Conservation (phyloP, 495 filamentous ascomycete genomes). For the Schizothecium vesticola region DNA sequence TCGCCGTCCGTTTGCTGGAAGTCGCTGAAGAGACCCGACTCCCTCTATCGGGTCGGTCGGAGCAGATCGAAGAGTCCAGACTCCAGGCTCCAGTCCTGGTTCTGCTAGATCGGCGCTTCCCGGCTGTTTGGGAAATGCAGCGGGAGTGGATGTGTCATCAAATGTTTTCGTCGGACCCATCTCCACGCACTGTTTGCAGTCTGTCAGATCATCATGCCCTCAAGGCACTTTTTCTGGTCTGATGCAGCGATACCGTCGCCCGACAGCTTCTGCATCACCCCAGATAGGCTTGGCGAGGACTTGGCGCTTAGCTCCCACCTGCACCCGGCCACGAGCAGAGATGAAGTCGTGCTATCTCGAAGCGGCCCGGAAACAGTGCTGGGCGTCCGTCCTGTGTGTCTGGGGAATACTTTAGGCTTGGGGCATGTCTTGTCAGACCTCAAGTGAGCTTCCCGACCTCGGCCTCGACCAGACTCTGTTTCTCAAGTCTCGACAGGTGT, state of each 20-base stretch:
- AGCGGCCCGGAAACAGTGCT: background rate
- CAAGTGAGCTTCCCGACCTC: background rate
- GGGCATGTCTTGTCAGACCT: background rate
- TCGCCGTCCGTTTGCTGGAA: background rate
- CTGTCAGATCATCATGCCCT: background rate
- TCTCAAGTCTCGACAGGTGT: background rate
- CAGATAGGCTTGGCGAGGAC: background rate
- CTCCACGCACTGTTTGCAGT: background rate
- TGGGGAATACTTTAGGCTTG: background rate
- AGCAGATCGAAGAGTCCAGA: background rate
- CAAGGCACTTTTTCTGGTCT: background rate
- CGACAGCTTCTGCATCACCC: background rate
- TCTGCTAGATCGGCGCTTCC: background rate
- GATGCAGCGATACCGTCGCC: background rate
- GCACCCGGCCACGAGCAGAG: background rate
- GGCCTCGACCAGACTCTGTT: background rate
- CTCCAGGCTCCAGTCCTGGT: background rate
- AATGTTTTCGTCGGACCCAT: background rate
- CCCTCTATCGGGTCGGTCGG: background rate
- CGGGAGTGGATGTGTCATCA: background rate
- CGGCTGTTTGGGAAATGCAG: background rate
- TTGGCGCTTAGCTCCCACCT: background rate
- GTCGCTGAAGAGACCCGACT: background rate
- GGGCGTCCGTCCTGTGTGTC: background rate
- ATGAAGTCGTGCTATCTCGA: background rate